These are phyloP conservation scores for Funneliformis geosporum DNA, from an alignment of 192 early-diverging fungal species.

Conservation along the genomic window DNA sequence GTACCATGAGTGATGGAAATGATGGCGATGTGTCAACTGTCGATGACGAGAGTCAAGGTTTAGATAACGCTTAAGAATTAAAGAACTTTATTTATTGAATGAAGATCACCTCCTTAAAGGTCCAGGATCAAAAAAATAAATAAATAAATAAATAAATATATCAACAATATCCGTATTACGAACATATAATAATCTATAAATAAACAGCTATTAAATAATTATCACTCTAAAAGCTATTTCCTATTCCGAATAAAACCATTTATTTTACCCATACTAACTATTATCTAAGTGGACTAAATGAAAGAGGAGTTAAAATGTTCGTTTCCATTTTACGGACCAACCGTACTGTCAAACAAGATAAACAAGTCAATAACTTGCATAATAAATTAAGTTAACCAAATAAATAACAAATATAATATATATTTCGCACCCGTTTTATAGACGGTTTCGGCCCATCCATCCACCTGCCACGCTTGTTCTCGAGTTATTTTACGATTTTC, in stretches of 20 bases:
- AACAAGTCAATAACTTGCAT: not conserved
- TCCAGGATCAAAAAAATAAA: not conserved
- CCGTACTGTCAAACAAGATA: constrained; percentile 53
- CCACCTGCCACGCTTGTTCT: constrained; percentile 90
- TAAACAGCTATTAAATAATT: not conserved
- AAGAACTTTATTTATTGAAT: not conserved
- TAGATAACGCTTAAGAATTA: constrained; percentile 3
- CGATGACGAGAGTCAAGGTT: constrained; percentile 17
- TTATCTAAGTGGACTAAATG: constrained; percentile 77
- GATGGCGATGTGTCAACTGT: constrained; percentile 22
- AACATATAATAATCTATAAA: not conserved
- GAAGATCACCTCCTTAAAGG: too few species aligned
- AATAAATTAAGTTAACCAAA: not conserved
- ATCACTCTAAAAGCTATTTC: not conserved
- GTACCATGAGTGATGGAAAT: constrained; percentile 16
- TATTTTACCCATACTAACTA: not conserved
- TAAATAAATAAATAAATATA: not conserved
- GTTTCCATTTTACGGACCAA: constrained; percentile 82
- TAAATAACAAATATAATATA: not conserved
- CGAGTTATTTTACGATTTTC: constrained; percentile 86
- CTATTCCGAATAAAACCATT: not conserved
- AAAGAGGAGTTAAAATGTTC: constrained; percentile 72
- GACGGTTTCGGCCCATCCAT: constrained; percentile 93
- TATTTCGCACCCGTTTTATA: constrained; percentile 71
- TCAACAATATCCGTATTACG: not conserved